Base-by-base conservation (phyloP, 2,329 filamentous ascomycete species). In the Epichloe baconii region DNA sequence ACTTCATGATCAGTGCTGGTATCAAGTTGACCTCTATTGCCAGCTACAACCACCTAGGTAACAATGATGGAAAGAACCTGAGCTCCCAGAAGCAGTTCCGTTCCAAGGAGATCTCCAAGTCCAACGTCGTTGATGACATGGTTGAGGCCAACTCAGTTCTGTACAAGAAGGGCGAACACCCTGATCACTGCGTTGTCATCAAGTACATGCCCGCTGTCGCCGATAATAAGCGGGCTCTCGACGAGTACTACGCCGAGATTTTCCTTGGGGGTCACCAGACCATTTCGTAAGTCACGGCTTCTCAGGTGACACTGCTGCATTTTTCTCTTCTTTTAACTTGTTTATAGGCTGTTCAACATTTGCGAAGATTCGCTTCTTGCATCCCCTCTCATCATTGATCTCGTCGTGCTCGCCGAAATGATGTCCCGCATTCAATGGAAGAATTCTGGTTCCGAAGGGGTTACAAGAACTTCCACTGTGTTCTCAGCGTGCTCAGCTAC, bases 131-230 rank as follows among this genome's bases (percentile, higher is more conserved):
- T 51, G 93, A 98, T 67, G 93, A 98, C 75, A 98, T 98, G 93
- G 93, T 98, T 54, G 90, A 88, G 64, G 91, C 93, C 64, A 98
- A 98, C 75, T 76, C 72, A 48, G 83, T 97, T 47, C 78, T 98
- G 52, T 98, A 98, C 77, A 82, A 85, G 71, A 76, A 87, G 63
- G 89, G 84, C 60, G 93, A 98, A 74, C 90, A 97, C 70, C 93
- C 93, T 2, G 90, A 98, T 68, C 93, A 98, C 76, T 94, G 88
- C 54, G 93, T 98, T 54, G 93, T 98, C 61, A 98, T 98, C 82
- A 98, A 98, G 81, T 98, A 98, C 77, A 95, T 98, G 90, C 93
- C 93, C 37, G 88, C 90, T 56, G 93, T 98, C 47, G 93, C 93
- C 56, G 93, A 98, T 74, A 94, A 96, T 80, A 98, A 98, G 82